Conservation (phyloP, 495 filamentous ascomycete species). For the Cladorrhinum samala region DNA sequence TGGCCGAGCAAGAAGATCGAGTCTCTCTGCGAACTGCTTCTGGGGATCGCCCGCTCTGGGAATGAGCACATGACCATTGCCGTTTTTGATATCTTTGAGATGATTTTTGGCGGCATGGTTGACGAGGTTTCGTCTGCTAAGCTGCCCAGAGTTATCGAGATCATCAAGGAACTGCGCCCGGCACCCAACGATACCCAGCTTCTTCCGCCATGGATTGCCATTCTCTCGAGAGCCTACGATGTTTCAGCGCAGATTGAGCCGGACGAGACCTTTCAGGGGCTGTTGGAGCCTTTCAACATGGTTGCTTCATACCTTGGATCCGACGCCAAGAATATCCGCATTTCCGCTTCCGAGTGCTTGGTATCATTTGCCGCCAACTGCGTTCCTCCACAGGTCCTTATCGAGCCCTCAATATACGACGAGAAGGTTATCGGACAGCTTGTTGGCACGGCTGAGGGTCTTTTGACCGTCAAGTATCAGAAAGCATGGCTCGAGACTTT, state of each 20-base stretch:
- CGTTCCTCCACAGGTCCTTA: conserved; percentile 67
- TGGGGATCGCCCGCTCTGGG: conserved; percentile 77
- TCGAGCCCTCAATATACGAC: conserved; percentile 83
- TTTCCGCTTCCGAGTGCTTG: conserved; percentile 90
- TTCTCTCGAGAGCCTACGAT: conserved; percentile 88
- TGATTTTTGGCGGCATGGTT: conserved; percentile 85
- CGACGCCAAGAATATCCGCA: conserved; percentile 80
- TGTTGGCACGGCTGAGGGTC: conserved; percentile 56
- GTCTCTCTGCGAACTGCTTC: conserved; percentile 76
- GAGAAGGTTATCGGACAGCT: conserved; percentile 77
- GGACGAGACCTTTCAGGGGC: conserved; percentile 79
- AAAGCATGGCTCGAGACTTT: conserved; percentile 94
- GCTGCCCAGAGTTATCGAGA: conserved; percentile 77
- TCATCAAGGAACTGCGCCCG: conserved; percentile 81
- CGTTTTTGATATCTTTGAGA: conserved; percentile 94
- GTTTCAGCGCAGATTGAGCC: conserved; percentile 80
- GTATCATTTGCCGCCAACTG: conserved; percentile 88
- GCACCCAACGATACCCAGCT: conserved; percentile 87
- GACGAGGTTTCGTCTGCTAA: conserved; percentile 82
- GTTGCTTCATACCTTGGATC: conserved; percentile 76
- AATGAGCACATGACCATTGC: conserved; percentile 94
- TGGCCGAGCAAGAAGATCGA: conserved; percentile 99
- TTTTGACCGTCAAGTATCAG: conserved; percentile 86
- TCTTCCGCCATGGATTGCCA: conserved; percentile 91
- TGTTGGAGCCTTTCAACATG: conserved; percentile 73